A percentile compares a stretch with the other conserved stretches of the same genome.
phyloP scores from a whole-genome alignment of 768 basidiomycete genomes.

The Pleurotus giganteus region DNA sequence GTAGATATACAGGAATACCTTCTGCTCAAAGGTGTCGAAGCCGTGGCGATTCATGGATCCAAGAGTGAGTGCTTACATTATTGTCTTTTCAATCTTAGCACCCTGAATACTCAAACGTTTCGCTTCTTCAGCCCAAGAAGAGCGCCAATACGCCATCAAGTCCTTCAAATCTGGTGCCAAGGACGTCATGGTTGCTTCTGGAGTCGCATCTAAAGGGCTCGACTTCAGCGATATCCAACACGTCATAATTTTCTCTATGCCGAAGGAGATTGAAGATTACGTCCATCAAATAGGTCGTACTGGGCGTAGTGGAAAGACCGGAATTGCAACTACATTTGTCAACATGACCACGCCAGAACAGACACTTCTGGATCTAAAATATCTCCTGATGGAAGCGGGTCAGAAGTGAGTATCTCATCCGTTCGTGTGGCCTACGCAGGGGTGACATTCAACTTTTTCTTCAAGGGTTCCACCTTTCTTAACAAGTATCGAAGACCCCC shows the following conservation, averaged over 20 bases:
- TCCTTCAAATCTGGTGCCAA: conserved; percentile 97
- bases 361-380: conserved; percentile 94
- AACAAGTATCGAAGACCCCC: conserved; percentile 85
- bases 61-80: conserved; percentile 62
- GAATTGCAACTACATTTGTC: conserved; percentile 98
- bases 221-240: conserved; percentile 99
- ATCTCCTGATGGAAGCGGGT: conserved; percentile 93
- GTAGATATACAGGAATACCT: conserved; percentile 98
- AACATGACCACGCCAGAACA: conserved; percentile 98
- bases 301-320: conserved; percentile 96
- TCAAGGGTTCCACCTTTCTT: conserved; percentile 91
- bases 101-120: conserved; percentile 1
- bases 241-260: conserved; percentile 99
- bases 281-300: conserved; percentile 99
- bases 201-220: conserved; percentile 96
- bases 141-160: conserved; percentile 98
- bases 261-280: conserved; percentile 99
- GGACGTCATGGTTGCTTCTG: conserved; percentile 99
- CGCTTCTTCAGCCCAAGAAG: conserved; percentile 87
- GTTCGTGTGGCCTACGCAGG: neutral
- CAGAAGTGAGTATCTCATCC: conserved; percentile 83
- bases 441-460: conserved; percentile 12
- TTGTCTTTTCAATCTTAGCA: neutral
- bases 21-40: conserved; percentile 94
- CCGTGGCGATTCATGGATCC: conserved; percentile 97